Evolutionary conservation across 2,329 filamentous ascomycete species (phyloP), one percentile per base, ranked within the genome.

Genomic region (Phialophora expanda): DNA sequence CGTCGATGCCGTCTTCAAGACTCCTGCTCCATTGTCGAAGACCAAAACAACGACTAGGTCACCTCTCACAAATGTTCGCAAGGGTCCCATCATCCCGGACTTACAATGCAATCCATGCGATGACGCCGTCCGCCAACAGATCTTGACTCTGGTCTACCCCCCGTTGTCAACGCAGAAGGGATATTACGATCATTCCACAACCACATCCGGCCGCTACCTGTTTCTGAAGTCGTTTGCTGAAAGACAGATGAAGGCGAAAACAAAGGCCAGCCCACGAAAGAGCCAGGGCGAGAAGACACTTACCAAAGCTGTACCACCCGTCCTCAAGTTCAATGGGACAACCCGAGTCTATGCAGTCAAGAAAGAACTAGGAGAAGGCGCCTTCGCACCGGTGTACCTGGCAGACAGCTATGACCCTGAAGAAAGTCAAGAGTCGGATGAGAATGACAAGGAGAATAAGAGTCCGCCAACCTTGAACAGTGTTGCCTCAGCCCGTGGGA

Each of bases 301-400:
- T 9, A 86, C 86, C 28, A 77, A 87, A 1, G 79, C 84, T 0
- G 80, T 86, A 51, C 84, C 87, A 0, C 87, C 91, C 0, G 81
- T 85, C 3, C 83, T 98, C 24, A 82, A 86, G 50, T 91, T 97
- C 66, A 83, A 86, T 0, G 87, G 87, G 46, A 83, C 86, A 1
- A 80, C 85, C 24, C 83, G 88, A 46, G 85, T 84, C 50, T 99
- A 97, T 77, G 89, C 87, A 1, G 79, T 98, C 64, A 92, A 90
- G 74, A 87, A 89, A 57, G 93, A 98, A 76, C 87, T 99, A 12
- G 95, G 95, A 0, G 91, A 93, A 30, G 95, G 95, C 8, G 95
- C 95, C 0, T 99, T 96, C 78, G 95, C 94, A 0, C 94, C 95
- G 0, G 95, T 99, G 2, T 99, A 97, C 75, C 86, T 99, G 0